Conservation (phyloP, 1,139 yeast genomes). For the Taiozyma sp. region DNA sequence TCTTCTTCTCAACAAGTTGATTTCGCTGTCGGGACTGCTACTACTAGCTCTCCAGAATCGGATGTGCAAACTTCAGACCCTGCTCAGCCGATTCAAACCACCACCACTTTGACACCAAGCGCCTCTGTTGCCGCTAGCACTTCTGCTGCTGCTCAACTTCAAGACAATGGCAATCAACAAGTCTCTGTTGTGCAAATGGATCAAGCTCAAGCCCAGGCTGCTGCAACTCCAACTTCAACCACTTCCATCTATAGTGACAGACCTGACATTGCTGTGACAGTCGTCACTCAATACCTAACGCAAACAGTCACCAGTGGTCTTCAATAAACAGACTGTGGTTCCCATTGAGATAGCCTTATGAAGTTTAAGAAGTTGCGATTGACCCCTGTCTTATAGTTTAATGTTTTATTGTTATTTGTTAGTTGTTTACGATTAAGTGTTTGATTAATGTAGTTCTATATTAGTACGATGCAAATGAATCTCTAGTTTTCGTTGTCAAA, state of each 20-base stretch:
- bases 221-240: background rate
- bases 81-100: background rate
- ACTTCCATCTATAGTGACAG: background rate
- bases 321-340: background rate
- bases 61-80: slow-evolving; percentile 6
- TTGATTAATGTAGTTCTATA: background rate
- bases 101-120: slow-evolving; percentile 1
- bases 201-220: background rate
- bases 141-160: background rate
- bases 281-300: background rate
- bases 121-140: background rate
- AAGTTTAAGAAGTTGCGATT: background rate
- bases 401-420: background rate
- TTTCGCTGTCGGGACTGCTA: background rate
- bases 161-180: background rate
- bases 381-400: background rate
- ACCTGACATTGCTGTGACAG: background rate
- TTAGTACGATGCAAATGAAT: background rate
- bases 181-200: background rate
- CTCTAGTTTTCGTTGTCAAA: slow-evolving; percentile 9
- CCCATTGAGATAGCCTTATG: background rate
- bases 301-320: background rate
- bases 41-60: background rate
- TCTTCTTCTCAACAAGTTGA: slow-evolving; percentile 4
- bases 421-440: background rate